Base-by-base conservation (phyloP, 2,329 filamentous ascomycete species). In the Rhexocercosporidium sp. region DNA sequence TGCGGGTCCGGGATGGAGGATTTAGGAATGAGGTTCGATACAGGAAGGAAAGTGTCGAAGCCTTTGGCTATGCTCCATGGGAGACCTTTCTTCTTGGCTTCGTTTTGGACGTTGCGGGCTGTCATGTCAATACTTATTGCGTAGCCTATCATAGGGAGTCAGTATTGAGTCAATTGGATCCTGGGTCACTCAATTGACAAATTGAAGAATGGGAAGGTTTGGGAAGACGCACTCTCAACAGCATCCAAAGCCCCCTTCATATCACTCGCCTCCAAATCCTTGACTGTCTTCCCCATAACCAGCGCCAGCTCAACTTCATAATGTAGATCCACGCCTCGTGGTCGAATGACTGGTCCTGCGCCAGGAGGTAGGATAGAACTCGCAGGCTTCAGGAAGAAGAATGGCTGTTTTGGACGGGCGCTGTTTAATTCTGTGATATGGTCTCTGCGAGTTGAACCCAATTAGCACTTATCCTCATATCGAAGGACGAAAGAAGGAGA, bases 371-470 rank as follows among this genome's bases (percentile, higher is more conserved):
- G 86, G 74, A 99, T 92, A 3, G 94, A 92, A 47, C 92, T 93
- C 0, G 94, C 83, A 1, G 96, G 96, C 85, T 99, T 99, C 74
- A 98, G 88, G 86, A 99, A 99, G 89, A 97, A 99, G 83, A 99
- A 98, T 29, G 96, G 96, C 81, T 97, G 94, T 80, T 96, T 96
- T 60, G 96, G 96, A 72, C 89, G 89, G 68, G 86, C 85, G 80
- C 91, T 97, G 81, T 94, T 94, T 73, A 99, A 87, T 83, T 99
- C 96, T 71, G 91, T 88, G 77, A 98, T 91, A 82, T 99, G 96
- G 80, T 97, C 96, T 76, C 93, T 96, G 47, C 39, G n/a, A 14
- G 41, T 5, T 44, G 1, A 37, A 39, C 16, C 18, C 8, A 53
- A 27, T 46, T 34, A 20, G 29, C 20, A 59, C 63, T 59, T 39